A percentile compares a stretch with the other conserved stretches of the same genome.
Evolutionary conservation across 2,329 filamentous ascomycete species (phyloP).

Genomic region (Pseudogymnoascus sp.): DNA sequence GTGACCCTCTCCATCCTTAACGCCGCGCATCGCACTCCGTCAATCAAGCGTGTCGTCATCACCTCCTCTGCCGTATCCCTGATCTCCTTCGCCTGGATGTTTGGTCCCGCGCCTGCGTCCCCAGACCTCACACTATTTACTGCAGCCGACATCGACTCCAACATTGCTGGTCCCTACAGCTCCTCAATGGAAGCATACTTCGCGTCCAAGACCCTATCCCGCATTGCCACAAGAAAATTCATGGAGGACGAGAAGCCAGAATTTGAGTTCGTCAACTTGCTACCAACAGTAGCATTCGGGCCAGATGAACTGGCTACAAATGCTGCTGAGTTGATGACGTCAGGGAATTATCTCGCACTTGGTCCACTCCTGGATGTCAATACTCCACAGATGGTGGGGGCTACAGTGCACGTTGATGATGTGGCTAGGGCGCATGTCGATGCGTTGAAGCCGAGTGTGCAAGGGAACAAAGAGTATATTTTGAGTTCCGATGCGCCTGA

Average conservation of each 20-base stretch:
- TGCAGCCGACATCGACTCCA: constrained; percentile 15
- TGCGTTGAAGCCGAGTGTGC: constrained; percentile 14
- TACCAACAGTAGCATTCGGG: constrained; percentile 15
- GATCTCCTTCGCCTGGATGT: constrained; percentile 16
- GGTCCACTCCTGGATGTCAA: constrained; percentile 11
- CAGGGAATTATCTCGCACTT: neutral
- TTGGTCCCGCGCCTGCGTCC: constrained; percentile 12
- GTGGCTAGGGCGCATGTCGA: constrained; percentile 17
- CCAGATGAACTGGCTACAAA: constrained; percentile 14
- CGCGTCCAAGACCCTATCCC: constrained; percentile 23
- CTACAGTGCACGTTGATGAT: constrained; percentile 18
- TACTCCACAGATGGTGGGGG: constrained; percentile 9
- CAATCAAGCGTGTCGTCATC: constrained; percentile 19
- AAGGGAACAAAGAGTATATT: constrained; percentile 16
- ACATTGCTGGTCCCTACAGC: constrained; percentile 3
- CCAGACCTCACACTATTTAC: constrained; percentile 16
- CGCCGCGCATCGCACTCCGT: constrained; percentile 15
- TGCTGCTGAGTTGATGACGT: constrained; percentile 9
- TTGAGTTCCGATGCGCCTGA: constrained; percentile 11
- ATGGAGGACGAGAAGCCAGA: constrained; percentile 13
- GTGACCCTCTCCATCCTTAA: constrained; percentile 15
- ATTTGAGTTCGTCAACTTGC: constrained; percentile 16
- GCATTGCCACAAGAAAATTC: constrained; percentile 20
- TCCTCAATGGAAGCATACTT: constrained; percentile 24
- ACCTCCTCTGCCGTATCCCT: constrained; percentile 22